A percentile compares a stretch with the other conserved stretches of the same genome.
Evolutionary conservation across 2,329 filamentous ascomycete genomes (phyloP).

Genomic region (Monilinia polystroma): DNA sequence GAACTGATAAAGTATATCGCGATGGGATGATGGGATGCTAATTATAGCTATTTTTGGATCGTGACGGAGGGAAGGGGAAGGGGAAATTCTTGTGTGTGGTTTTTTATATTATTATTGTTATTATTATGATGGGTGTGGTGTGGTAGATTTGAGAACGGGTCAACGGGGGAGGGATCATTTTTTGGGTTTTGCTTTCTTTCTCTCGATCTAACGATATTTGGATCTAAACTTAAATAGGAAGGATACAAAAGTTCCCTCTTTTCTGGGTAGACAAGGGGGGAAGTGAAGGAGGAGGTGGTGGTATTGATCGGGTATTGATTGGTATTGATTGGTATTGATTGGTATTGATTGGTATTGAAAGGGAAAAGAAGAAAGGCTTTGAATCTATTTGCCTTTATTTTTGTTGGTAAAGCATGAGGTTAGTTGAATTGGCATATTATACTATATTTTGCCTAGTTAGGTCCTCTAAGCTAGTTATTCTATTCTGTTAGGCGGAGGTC

Average conservation of each 20-base stretch:
- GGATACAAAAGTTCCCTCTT: background rate
- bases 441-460: too few relatives aligned
- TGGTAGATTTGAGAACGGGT: background rate
- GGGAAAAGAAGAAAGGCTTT: background rate
- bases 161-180: background rate
- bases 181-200: background rate
- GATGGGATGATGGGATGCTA: conserved; percentile 19
- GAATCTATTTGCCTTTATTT: background rate
- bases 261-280: background rate
- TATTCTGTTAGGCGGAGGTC: too few relatives aligned
- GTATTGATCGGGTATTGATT: too few relatives aligned
- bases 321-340: background rate
- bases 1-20: conserved; percentile 18
- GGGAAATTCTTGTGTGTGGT: conserved; percentile 2
- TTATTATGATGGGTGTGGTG: background rate
- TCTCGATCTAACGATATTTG: background rate
- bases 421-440: too few relatives aligned
- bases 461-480: too few relatives aligned
- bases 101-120: too few relatives aligned
- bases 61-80: conserved; percentile 7
- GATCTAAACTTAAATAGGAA: conserved; percentile 10
- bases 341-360: background rate
- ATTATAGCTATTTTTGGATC: conserved; percentile 23
- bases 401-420: too few relatives aligned
- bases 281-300: background rate